Base-by-base conservation (phyloP, 192 early-diverging fungal species). In the Umbelopsis ramanniana region DNA sequence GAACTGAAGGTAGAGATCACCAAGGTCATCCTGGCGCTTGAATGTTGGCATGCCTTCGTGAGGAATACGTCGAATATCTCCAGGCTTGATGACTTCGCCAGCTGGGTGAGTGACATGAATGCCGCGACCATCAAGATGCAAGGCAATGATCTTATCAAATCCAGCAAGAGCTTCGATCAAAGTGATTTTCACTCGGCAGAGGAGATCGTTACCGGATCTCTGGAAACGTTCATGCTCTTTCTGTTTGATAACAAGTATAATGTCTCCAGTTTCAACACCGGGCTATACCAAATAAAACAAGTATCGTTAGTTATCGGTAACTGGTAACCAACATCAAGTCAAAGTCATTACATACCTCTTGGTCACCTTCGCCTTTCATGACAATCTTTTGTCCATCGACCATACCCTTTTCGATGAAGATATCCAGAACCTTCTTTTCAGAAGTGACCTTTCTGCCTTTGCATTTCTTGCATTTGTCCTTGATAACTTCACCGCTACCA, bases 331-430 rank as follows among this genome's bases (percentile, higher is more conserved):
- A 7, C 1, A 29, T 15, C 3, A 24, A 2, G 5, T 12, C 40
- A 43, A 43, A 43, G 29, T 12, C 40, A 48, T 11, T 22, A 46
- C 70, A 38, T 77, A 80, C 76, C 71, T 89, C 87, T 77, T 98
- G 97, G 81, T 99, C 98, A 63, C 92, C 98, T 79, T 98, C 96
- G 29, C 97, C 97, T 70, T 84, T 82, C 82, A 98, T 93, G 6
- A 89, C 85, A 68, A 99, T 96, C 81, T 89, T 91, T 69, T 98
- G 94, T 23, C 94, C 93, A 69, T 97, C 85, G 35, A 70, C 76
- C 95, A 97, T 97, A 37, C 98, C 98, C 78, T 95, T 96, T 73
- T 98, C 95, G 52, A 99, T 91, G 74, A 87, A 88, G 68, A 99
- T 88, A 71, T 96, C 96, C 52, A 99, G 88, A 7, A 90, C 84